Base-by-base conservation (phyloP, 2,329 filamentous ascomycete species). In the Cercospora zeae-maydis region DNA sequence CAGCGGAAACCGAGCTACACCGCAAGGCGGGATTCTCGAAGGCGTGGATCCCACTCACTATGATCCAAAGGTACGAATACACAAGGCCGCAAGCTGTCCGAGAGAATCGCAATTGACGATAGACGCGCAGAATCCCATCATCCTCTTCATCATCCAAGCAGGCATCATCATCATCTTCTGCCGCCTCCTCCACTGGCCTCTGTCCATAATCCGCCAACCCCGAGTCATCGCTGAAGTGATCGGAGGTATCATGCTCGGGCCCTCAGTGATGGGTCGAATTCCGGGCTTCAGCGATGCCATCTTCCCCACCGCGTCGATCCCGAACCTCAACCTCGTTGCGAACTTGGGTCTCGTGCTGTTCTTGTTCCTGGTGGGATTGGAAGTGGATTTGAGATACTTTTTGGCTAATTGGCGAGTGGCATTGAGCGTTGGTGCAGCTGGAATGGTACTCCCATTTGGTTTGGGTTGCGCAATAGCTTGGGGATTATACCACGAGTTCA, bases 221-320 rank as follows among this genome's bases (percentile, higher is more conserved):
- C 86, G 89, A 52, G 91, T 95, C 68, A 93, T 95, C 70, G 88
- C 90, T 55, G 91, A 95, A 78, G 90, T 95, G 63, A 86, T 93
- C 60, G 90, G 89, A n/a, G 91, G 90, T 58, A 91, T 95, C 72
- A 76, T 96, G 37, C 83, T 96, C 1, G 92, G 92, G 3, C 92
- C 92, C 1, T 95, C 92, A 0, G 89, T 96, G 21, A 89, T 96
- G 86, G 92, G 92, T 72, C 87, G 89, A 58, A 92, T 96, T 21
- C 91, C 91, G 1, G 86, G 88, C 39, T 96, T 96, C 78, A 82
- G 85, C 56, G 77, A 81, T 2, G 81, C 88, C 66, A 93, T 96
- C 67, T 96, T 96, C 72, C 92, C 92, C 0, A 73, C 80, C 0
- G 84, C 79, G 0, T 92, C 91, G 1, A 90, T 96, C 75, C 87